Percentiles rank a stretch among this genome's conserved stretches.
Conservation (phyloP, 768 basidiomycete genomes). For the Lactarius pseudohatsudake region DNA sequence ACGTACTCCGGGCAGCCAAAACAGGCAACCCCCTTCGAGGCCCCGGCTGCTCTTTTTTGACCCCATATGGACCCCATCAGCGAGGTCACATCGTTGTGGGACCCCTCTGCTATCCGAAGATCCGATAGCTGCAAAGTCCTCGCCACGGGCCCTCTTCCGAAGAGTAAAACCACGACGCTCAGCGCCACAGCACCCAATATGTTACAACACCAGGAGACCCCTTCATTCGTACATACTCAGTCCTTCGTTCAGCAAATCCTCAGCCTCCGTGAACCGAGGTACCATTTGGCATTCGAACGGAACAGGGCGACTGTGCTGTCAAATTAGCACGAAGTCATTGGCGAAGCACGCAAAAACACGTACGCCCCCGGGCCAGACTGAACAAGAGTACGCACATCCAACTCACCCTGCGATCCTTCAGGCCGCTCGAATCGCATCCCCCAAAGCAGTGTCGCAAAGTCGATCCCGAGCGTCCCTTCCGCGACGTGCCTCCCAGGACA, state of each 20-base stretch:
- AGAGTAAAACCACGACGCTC: background rate
- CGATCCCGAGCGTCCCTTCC: slow-evolving; percentile 35
- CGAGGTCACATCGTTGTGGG: too few species aligned
- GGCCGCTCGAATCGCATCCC: slow-evolving; percentile 28
- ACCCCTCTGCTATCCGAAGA: too few species aligned
- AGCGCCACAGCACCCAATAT: background rate
- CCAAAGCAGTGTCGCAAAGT: slow-evolving; percentile 35
- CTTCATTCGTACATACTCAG: slow-evolving; percentile 1
- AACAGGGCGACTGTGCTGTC: slow-evolving; percentile 10
- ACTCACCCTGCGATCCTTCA: slow-evolving; percentile 5
- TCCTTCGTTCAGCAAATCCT: background rate
- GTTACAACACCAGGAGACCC: too few species aligned
- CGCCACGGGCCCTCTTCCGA: background rate
- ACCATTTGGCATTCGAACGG: slow-evolving; percentile 23
- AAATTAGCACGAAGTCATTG: background rate
- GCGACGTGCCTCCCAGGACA: slow-evolving; percentile 38
- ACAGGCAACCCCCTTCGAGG: too few species aligned
- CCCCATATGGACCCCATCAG: too few species aligned
- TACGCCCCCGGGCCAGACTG: slow-evolving; percentile 14
- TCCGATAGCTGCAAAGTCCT: too few species aligned
- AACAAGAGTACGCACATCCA: background rate
- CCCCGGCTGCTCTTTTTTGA: too few species aligned
- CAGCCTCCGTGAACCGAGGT: slow-evolving; percentile 22
- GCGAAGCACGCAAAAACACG: background rate
- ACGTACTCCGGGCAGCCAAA: too few species aligned